Evolutionary conservation across 2,329 filamentous ascomycete species (phyloP), one percentile per base, ranked within the genome.

Genomic region (Penicillium brevicompactum): DNA sequence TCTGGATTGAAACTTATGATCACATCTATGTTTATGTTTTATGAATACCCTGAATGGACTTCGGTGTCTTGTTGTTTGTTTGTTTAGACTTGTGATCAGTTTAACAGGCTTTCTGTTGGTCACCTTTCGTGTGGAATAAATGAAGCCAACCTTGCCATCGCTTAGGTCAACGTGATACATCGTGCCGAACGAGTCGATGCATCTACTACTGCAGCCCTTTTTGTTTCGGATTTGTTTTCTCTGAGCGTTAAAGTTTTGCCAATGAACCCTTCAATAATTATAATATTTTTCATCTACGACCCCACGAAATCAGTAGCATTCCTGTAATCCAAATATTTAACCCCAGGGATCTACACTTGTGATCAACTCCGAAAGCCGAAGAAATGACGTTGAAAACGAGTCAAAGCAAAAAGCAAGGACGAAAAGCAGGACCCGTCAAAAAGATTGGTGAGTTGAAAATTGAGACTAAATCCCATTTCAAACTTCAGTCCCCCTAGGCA

Each of bases 1-100:
- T 37, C 34, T 37, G 13, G 34, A 37, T 37, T 14, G 34, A 13
- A n/a, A n/a, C 6, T 37, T 32, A 51, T 52, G 21, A 51, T 53
- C 31, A 5, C 34, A 32, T 55, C 40, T 11, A 49, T 42, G 32
- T 51, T 51, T 47, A 47, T 49, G 49, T 30, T 44, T 27, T 27
- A 27, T 27, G 24, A 46, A 59, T 61, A 61, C 56, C 56, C 56
- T 42, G 44, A 22, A 51, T 41, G 22, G 49, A 31, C 30, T 37
- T 37, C 13, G 34, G 24, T 21, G n/a, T 52, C 51, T 49, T 32
- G 4, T 49, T 44, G 3, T 22, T 6, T 14, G n/a, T 47, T 37
- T n/a, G 21, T 32, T 43, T 44, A 27, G 13, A 50, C n/a, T 13
- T 34, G 16, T 21, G 5, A 22, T 43, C 10, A 8, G 4, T 34